Evolutionary conservation across 768 basidiomycete species (phyloP).

Genomic region (Cystoderma amianthinum): DNA sequence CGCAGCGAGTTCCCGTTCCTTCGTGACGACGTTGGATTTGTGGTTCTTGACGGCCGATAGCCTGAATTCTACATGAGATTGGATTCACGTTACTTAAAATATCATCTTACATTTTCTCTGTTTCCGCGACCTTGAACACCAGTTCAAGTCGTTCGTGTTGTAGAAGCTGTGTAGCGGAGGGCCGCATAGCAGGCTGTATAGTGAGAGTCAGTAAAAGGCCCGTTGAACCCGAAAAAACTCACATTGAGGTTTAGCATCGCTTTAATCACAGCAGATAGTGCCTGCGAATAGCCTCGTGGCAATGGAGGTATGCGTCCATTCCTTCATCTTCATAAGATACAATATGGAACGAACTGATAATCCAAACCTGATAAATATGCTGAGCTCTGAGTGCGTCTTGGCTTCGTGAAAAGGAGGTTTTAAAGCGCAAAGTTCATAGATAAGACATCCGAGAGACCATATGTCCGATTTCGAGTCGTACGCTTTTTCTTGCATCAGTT

Average conservation of each 20-base stretch:
- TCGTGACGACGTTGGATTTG: slow-evolving; percentile 43
- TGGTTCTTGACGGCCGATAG: slow-evolving; percentile 59
- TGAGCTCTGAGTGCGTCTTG: slow-evolving; percentile 82
- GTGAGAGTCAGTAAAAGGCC: slow-evolving; percentile 1
- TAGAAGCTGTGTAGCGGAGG: slow-evolving; percentile 73
- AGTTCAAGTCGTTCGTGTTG: slow-evolving; percentile 74
- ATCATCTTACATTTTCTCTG: slow-evolving; percentile 64
- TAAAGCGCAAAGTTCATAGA: slow-evolving; percentile 92
- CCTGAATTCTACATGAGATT: slow-evolving; percentile 38
- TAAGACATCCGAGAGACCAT: slow-evolving; percentile 95
- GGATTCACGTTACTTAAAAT: no score
- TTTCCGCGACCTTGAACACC: slow-evolving; percentile 65
- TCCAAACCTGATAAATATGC: slow-evolving; percentile 67
- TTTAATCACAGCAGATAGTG: slow-evolving; percentile 69
- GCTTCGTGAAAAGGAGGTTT: slow-evolving; percentile 93
- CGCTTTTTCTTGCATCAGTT: slow-evolving; percentile 93
- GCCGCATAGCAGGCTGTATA: slow-evolving; percentile 75
- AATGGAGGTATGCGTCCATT: slow-evolving; percentile 90
- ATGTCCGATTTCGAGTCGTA: slow-evolving; percentile 99
- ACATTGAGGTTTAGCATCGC: slow-evolving; percentile 86
- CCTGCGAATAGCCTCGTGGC: slow-evolving; percentile 75
- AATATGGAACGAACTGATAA: neutral
- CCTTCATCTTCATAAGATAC: slow-evolving; percentile 21
- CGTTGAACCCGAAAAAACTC: slow-evolving; percentile 7
- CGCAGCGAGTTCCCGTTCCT: slow-evolving; percentile 57